Evolutionary conservation across 495 filamentous ascomycete genomes (phyloP), one percentile per base, ranked within the genome.

Genomic region (Lepraria neglecta): DNA sequence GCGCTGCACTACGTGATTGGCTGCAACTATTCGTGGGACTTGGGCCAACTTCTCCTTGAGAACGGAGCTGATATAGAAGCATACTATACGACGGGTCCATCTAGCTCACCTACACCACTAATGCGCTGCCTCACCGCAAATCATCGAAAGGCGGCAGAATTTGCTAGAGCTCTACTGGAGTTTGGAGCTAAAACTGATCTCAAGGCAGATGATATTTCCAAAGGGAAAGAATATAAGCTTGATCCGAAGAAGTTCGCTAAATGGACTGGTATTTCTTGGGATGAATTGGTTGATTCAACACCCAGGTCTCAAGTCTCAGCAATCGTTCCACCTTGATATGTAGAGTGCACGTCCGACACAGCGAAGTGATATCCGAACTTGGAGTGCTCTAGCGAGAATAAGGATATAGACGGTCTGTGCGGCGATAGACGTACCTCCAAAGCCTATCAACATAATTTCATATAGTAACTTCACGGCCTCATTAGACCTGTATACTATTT

Each of bases 201-300:
- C 30, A 27, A n/a, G 43, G 55, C 55, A 10, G 31, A 45, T 24
- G 55, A 58, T 19, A 30, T 44, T 19, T 46, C 40, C 19, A 43
- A 38, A 33, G 30, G 10, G 10, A 30, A 27, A 19, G 42, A 45
- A 4, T 58, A 43, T 35, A 58, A 58, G 24, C 27, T 58, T 4
- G 55, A 58, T 19, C 55, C 55, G 27, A 58, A 58, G 27, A 58
- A 58, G 30, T 58, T 58, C 28, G 55, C 42, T 6, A 58, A 46
- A 10, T 58, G 55, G 55, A 58, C 55, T n/a, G 55, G 55, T 17
- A 17, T 30, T 1, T 5, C 15, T n/a, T 58, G 55, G 55, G 55
- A 58, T 14, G 55, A 46, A 12, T n/a, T 58, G 15, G 55, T 58
- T 11, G 40, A 31, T 31, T 44, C 40, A 21, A 44, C 43, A 31